Evolutionary conservation across 2,329 filamentous ascomycete species (phyloP).

Genomic region (Talaromyces sp.): DNA sequence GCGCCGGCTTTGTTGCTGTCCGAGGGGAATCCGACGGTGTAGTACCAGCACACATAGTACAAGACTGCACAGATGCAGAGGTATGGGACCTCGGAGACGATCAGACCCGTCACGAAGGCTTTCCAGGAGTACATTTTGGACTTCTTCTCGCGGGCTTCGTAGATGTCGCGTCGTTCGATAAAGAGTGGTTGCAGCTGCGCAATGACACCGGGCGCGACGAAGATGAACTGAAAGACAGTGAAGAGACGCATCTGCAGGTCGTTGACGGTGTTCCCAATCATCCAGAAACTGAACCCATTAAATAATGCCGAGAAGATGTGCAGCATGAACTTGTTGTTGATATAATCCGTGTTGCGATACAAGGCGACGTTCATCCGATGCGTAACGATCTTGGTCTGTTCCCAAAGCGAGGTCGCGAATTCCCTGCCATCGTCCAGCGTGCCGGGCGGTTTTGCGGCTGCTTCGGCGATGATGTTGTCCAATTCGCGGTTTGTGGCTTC

Average conservation of each 20-base stretch:
- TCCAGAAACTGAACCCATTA: slow-evolving; percentile 62
- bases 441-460: slow-evolving; percentile 43
- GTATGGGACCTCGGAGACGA: slow-evolving; percentile 66
- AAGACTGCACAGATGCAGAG: slow-evolving; percentile 61
- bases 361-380: slow-evolving; percentile 65
- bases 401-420: slow-evolving; percentile 63
- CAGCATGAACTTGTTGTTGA: slow-evolving; percentile 62
- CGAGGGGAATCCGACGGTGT: slow-evolving; percentile 63
- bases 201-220: slow-evolving; percentile 49
- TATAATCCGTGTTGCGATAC: slow-evolving; percentile 66
- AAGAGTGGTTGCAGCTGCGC: slow-evolving; percentile 63
- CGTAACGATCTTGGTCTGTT: slow-evolving; percentile 65
- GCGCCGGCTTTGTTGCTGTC: slow-evolving; percentile 46
- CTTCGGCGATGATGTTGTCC: slow-evolving; percentile 57
- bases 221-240: slow-evolving; percentile 62
- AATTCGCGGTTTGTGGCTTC: slow-evolving; percentile 61
- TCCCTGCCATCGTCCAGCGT: slow-evolving; percentile 51
- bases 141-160: slow-evolving; percentile 64
- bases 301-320: slow-evolving; percentile 53
- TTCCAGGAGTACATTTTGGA: slow-evolving; percentile 70
- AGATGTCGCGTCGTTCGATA: slow-evolving; percentile 67
- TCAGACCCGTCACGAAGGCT: slow-evolving; percentile 66
- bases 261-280: slow-evolving; percentile 61
- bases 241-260: slow-evolving; percentile 75
- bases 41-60: slow-evolving; percentile 73